Conservation (phyloP, 1,139 yeast genomes). For the Saccharomyces pastorianus region DNA sequence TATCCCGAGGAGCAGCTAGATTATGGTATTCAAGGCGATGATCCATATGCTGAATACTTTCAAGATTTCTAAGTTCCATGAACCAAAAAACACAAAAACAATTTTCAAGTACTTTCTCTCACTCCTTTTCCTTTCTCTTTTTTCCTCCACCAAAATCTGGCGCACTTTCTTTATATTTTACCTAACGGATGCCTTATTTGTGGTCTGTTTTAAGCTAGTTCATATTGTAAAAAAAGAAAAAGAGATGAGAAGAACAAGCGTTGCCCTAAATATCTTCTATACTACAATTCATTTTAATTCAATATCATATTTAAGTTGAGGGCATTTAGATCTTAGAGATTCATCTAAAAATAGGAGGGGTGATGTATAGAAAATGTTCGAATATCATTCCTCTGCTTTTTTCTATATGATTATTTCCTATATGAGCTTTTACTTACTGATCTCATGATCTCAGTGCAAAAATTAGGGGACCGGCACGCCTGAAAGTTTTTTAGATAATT, state of each 20-base stretch:
- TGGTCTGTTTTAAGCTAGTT: not conserved
- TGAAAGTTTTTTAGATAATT: not conserved
- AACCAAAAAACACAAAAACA: not conserved
- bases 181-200: not conserved
- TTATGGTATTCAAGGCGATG: slow-evolving; percentile 77
- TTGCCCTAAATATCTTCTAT: not conserved
- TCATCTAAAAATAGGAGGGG: not conserved
- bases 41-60: slow-evolving; percentile 73
- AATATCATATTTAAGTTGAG: not conserved
- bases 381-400: not conserved
- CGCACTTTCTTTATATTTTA: not conserved
- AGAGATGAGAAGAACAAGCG: not conserved
- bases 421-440: not conserved
- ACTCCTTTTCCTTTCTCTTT: not conserved
- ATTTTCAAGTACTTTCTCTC: not conserved
- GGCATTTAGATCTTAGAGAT: not conserved
- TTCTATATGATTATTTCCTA: not conserved
- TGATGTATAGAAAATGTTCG: not conserved
- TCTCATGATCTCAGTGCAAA: not conserved
- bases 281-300: not conserved
- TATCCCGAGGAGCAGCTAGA: slow-evolving; percentile 92
- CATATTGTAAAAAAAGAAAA: not conserved
- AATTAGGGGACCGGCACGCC: not conserved
- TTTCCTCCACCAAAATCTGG: not conserved
- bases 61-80: slow-evolving; percentile 50